These are phyloP conservation scores for Nemania sp. DNA, from an alignment of 2,329 filamentous ascomycete species.

Conservation along the genomic window DNA sequence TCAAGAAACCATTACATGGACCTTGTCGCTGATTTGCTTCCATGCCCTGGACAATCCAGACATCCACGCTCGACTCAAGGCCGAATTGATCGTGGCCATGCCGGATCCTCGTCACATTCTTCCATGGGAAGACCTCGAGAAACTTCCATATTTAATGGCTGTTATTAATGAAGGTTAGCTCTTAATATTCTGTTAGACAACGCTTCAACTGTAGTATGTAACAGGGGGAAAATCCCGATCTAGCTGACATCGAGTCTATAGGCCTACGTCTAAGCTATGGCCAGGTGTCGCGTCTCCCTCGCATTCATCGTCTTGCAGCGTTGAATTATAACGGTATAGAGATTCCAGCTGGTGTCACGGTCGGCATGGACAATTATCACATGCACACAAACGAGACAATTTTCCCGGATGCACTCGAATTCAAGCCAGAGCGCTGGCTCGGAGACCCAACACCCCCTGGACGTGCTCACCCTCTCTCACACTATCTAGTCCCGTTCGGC, in stretches of 20 bases:
- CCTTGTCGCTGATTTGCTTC: constrained; percentile 11
- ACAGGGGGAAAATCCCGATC: too few species aligned
- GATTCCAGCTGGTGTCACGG: not conserved
- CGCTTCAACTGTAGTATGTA: not conserved
- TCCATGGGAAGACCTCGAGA: constrained; percentile 25
- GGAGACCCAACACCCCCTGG: not conserved
- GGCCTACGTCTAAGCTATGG: not conserved
- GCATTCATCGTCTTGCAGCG: not conserved
- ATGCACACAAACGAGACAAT: not conserved
- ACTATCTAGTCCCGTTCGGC: not conserved
- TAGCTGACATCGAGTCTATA: not conserved
- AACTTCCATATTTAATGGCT: constrained; percentile 26
- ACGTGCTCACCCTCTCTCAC: not conserved
- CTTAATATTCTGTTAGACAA: not conserved
- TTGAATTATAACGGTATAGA: not conserved
- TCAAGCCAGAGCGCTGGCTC: not conserved
- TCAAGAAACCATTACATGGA: constrained; percentile 35
- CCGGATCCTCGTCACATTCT: constrained; percentile 16
- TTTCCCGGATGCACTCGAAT: not conserved
- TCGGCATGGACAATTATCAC: constrained; percentile 1
- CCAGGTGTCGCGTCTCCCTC: not conserved
- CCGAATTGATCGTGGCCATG: constrained; percentile 14
- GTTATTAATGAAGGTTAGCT: not conserved
- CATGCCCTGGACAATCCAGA: constrained; percentile 18
- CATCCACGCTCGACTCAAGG: not conserved